These are phyloP conservation scores for Cladophialophora bantiana DNA, from an alignment of 2,329 filamentous ascomycete species.

Conservation along the genomic window DNA sequence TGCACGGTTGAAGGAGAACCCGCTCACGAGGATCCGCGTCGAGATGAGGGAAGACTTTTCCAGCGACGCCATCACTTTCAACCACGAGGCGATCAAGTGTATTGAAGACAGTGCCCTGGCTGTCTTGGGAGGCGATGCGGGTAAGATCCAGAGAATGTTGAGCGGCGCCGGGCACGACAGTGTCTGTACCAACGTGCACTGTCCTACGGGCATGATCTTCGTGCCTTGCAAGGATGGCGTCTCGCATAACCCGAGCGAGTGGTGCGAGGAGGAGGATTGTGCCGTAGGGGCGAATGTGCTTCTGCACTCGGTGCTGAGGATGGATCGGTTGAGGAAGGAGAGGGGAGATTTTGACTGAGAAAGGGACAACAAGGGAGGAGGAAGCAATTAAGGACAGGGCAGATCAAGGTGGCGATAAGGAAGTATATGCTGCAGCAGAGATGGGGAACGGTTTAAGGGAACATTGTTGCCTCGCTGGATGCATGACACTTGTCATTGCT, in stretches of 20 bases:
- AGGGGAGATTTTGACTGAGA: slow-evolving; percentile 32
- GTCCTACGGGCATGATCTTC: slow-evolving; percentile 72
- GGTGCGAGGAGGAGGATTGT: slow-evolving; percentile 66
- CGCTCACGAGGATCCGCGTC: slow-evolving; percentile 25
- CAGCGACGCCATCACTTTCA: slow-evolving; percentile 67
- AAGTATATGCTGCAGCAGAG: not conserved
- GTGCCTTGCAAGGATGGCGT: slow-evolving; percentile 69
- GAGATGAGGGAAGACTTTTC: slow-evolving; percentile 36
- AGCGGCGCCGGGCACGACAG: slow-evolving; percentile 72
- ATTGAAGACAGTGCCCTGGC: slow-evolving; percentile 66
- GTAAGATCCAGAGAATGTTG: slow-evolving; percentile 61
- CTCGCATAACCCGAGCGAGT: slow-evolving; percentile 70
- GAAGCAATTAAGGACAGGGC: not conserved
- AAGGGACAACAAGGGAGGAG: not conserved
- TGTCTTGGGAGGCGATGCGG: slow-evolving; percentile 56
- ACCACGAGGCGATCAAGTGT: slow-evolving; percentile 70
- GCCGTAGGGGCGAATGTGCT: slow-evolving; percentile 38
- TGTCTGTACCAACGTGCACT: slow-evolving; percentile 65
- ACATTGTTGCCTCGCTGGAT: not conserved
- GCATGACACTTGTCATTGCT: slow-evolving; percentile 2
- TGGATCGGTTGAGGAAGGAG: slow-evolving; percentile 46
- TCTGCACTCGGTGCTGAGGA: slow-evolving; percentile 48
- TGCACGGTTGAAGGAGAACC: slow-evolving; percentile 5
- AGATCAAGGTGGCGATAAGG: not conserved
- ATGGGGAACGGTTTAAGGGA: not conserved